A percentile compares a stretch with the other conserved stretches of the same genome.
These are phyloP conservation scores for Schwanniomyces polymorphus DNA, from an alignment of 805 yeast genomes.

Conservation along the genomic window DNA sequence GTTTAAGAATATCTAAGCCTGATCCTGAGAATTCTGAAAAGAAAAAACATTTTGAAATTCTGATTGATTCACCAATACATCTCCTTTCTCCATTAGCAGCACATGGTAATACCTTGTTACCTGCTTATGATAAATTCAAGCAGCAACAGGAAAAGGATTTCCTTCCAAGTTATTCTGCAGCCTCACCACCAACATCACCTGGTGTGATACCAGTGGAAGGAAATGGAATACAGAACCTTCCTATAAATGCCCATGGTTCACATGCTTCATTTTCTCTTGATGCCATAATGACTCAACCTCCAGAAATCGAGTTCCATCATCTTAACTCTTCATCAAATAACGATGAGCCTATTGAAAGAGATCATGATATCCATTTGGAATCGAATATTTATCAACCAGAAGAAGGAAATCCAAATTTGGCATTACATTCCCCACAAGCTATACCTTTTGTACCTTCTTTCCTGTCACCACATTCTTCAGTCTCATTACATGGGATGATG, in stretches of 20 bases:
- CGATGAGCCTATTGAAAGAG: slow-evolving; percentile 36
- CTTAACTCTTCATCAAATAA: slow-evolving; percentile 22
- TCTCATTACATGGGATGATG: slow-evolving; percentile 43
- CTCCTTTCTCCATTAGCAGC: slow-evolving; percentile 74
- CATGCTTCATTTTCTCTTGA: slow-evolving; percentile 6
- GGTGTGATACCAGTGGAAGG: slow-evolving; percentile 49
- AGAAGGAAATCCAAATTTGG: slow-evolving; percentile 32
- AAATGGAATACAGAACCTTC: background rate
- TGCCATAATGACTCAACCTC: slow-evolving; percentile 14
- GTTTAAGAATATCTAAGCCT: slow-evolving; percentile 72
- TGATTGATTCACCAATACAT: slow-evolving; percentile 93
- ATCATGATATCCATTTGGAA: slow-evolving; percentile 39
- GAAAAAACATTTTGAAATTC: slow-evolving; percentile 89
- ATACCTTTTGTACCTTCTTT: slow-evolving; percentile 44
- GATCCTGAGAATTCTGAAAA: slow-evolving; percentile 55
- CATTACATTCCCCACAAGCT: slow-evolving; percentile 64
- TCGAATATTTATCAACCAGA: slow-evolving; percentile 58
- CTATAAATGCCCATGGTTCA: background rate
- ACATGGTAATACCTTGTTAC: slow-evolving; percentile 75
- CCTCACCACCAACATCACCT: slow-evolving; percentile 56
- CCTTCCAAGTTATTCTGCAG: slow-evolving; percentile 23
- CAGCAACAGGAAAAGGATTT: slow-evolving; percentile 5
- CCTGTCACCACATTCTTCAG: slow-evolving; percentile 42
- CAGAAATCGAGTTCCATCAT: slow-evolving; percentile 22
- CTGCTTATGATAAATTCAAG: slow-evolving; percentile 55